phyloP scores from a whole-genome alignment of 192 early-diverging fungal species.

The Backusella mclennaniae region DNA sequence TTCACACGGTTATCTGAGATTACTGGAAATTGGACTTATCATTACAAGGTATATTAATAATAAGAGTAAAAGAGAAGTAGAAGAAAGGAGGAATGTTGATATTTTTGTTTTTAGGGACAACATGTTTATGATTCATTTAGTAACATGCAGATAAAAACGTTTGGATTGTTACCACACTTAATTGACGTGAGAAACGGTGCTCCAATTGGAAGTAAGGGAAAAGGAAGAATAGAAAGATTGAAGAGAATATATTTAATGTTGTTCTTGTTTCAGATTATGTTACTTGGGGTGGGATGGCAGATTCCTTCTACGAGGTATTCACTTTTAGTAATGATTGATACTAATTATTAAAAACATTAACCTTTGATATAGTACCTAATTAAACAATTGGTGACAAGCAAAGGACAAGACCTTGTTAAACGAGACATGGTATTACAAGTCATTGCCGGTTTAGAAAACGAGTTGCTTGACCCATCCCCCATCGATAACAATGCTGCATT shows the following conservation, averaged over 20 bases:
- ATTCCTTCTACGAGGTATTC: conserved; percentile 61
- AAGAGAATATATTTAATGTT: neutral
- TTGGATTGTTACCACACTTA: conserved; percentile 61
- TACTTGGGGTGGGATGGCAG: conserved; percentile 48
- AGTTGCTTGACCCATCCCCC: conserved; percentile 19
- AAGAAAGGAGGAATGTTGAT: neutral
- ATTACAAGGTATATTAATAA: conserved; percentile 43
- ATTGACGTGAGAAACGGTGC: conserved; percentile 38
- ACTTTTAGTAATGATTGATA: neutral
- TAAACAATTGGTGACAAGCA: conserved; percentile 51
- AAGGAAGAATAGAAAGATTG: neutral
- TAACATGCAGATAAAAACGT: conserved; percentile 36
- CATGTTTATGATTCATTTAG: conserved; percentile 55
- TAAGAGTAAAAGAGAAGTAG: neutral
- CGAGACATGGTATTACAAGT: conserved; percentile 33
- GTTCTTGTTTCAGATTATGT: conserved; percentile 26
- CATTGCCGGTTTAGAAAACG: conserved; percentile 19
- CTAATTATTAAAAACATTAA: neutral
- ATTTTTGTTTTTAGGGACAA: conserved; percentile 42
- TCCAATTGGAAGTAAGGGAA: conserved; percentile 20
- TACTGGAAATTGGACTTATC: conserved; percentile 69
- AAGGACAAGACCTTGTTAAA: conserved; percentile 31
- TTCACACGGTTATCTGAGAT: conserved; percentile 79
- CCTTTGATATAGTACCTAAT: conserved; percentile 46
- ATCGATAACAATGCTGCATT: conserved; percentile 7